Base-by-base conservation (phyloP, 768 basidiomycete species). In the Collybia sp. region DNA sequence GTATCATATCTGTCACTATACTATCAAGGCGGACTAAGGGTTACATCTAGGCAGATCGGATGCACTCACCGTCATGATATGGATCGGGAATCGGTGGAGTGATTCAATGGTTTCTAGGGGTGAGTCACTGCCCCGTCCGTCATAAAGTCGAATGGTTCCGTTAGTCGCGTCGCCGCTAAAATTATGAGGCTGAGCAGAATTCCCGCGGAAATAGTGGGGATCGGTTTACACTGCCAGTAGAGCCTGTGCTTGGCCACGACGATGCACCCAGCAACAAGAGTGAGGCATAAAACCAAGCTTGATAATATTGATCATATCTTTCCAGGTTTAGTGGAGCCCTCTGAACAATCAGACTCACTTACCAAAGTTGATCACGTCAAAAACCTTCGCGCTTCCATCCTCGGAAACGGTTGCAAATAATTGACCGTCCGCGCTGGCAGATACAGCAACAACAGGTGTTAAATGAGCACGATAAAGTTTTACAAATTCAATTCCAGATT, bases 241-340 rank as follows among this genome's bases (percentile, higher is more conserved):
- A 13, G 85, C 84, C 59, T 91, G 87, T 0, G 88, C 92, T 56
- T 94, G 84, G 40, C 92, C 93, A 16, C 87, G 79, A 48, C 73
- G 75, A 64, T 99, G 96, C 5, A 98, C 87, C 95, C 95, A 99
- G 60, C 92, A 94, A 58, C 92, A 95, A 10, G 91, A 75, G 51
- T 85, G 84, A 9, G 96, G 96, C 15, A 72, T 77, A 60, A 81
- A 98, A 1, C 80, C 86, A 42, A 99, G 73, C 60, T 92, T 90
- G 50, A 99, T 79, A 65, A 97, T 96, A 63, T 96, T 98, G 58
- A 98, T 98, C 95, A 98, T 97, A 63, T 99, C 95, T 97, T 54
- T 35, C 13, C 40, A 13, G 30, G 32, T 16, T 45, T 12, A 51
- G 46, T 38, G 36, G 15, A 15, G 25, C 30, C 19, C n/a, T n/a